A percentile compares a stretch with the other conserved stretches of the same genome.
Conservation (phyloP, 225 moss, liverwort and hornwort species). For the Thuidium tamariscinum region DNA sequence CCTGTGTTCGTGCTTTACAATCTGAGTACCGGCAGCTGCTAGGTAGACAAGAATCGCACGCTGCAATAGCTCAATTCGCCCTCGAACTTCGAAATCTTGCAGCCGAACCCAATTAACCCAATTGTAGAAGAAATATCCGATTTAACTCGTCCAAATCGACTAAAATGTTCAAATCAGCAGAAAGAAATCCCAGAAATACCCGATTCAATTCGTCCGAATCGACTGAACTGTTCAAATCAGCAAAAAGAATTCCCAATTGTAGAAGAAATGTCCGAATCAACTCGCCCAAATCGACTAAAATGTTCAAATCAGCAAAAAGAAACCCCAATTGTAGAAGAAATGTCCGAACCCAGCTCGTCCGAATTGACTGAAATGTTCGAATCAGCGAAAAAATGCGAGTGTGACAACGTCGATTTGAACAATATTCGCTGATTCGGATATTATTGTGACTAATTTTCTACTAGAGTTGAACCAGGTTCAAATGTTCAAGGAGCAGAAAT, state of each 20-base stretch:
- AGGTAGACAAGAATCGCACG: neutral
- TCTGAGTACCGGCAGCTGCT: neutral
- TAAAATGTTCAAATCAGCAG: neutral
- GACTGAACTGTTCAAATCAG: no score
- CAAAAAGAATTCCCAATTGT: no score
- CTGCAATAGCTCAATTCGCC: neutral
- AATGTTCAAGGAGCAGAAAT: neutral
- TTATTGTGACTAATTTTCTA: neutral
- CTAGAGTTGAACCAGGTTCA: neutral
- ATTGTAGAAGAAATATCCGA: neutral
- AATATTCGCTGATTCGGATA: no score
- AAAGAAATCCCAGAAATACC: neutral
- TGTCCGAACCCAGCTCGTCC: neutral
- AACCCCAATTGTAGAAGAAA: neutral
- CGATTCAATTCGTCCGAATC: neutral
- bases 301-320: neutral
- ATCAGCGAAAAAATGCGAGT: neutral
- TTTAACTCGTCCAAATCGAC: neutral
- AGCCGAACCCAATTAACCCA: neutral
- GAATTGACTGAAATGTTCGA: neutral
- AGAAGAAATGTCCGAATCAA: no score
- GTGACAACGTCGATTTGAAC: neutral
- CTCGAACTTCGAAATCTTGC: no score
- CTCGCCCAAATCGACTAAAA: neutral
- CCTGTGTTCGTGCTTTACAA: neutral